These are phyloP conservation scores for Chrysosphaeria jannelii DNA, from an alignment of 2,329 filamentous ascomycete species.

Conservation along the genomic window DNA sequence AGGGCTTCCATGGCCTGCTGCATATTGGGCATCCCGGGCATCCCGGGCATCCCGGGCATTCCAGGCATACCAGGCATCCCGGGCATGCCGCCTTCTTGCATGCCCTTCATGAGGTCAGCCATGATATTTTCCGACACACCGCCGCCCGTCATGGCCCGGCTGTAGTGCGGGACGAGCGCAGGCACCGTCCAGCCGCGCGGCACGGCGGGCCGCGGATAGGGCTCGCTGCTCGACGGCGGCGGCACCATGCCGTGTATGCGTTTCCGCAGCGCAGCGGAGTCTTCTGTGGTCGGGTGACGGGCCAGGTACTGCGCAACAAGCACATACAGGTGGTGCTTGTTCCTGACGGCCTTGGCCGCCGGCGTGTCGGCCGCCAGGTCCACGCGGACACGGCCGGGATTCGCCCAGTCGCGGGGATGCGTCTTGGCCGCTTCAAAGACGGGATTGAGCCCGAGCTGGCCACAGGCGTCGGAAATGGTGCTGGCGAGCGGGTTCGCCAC, in stretches of 20 bases:
- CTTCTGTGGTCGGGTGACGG: conserved; percentile 45
- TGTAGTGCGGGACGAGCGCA: conserved; percentile 58
- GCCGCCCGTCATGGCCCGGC: conserved; percentile 67
- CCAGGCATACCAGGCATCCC: conserved; percentile 5
- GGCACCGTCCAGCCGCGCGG: conserved; percentile 82
- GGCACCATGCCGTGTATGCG: conserved; percentile 42
- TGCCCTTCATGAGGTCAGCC: conserved; percentile 91
- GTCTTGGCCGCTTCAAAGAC: conserved; percentile 76
- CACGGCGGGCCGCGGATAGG: conserved; percentile 40
- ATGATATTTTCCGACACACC: conserved; percentile 85
- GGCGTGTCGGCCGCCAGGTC: conserved; percentile 16
- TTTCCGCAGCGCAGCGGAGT: conserved; percentile 34
- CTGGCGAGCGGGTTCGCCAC: conserved; percentile 65
- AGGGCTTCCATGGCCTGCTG: conserved; percentile 2
- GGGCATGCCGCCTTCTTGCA: conserved; percentile 19
- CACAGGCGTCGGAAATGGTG: conserved; percentile 69
- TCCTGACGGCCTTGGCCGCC: conserved; percentile 7
- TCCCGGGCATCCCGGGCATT: conserved; percentile 6
- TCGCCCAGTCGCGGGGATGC: conserved; percentile 93
- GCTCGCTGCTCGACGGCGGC: conserved; percentile 29
- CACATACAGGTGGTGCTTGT: conserved; percentile 66
- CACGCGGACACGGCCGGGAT: conserved; percentile 71
- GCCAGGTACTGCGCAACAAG: conserved; percentile 50
- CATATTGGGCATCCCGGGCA: conserved; percentile 5
- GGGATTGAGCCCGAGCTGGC: conserved; percentile 34